Evolutionary conservation across 2,329 filamentous ascomycete genomes (phyloP).

Genomic region (Alternaria sp.): DNA sequence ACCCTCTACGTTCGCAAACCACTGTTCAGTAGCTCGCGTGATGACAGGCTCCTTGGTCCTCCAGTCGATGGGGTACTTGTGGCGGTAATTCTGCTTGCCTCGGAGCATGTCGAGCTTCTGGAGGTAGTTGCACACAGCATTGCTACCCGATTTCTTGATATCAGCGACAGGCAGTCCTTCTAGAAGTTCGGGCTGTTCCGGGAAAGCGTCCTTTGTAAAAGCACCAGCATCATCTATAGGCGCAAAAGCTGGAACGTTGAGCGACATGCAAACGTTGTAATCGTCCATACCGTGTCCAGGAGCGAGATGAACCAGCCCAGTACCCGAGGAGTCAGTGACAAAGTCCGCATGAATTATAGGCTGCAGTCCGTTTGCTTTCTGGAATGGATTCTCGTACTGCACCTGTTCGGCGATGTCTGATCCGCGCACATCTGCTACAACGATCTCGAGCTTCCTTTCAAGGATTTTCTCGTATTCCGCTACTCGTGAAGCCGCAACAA

Average conservation of each 20-base stretch:
- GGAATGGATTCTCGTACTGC: conserved; percentile 75
- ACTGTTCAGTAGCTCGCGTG: conserved; percentile 90
- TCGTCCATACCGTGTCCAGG: conserved; percentile 98
- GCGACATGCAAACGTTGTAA: conserved; percentile 78
- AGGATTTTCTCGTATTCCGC: conserved; percentile 56
- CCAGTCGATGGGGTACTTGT: conserved; percentile 99
- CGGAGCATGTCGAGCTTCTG: conserved; percentile 64
- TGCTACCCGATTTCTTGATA: conserved; percentile 63
- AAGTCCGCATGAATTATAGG: conserved; percentile 85
- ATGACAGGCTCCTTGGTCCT: conserved; percentile 92
- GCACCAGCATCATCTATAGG: conserved; percentile 83
- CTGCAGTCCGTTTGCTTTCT: conserved; percentile 66
- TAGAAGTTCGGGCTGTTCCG: conserved; percentile 72
- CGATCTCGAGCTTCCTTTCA: conserved; percentile 53
- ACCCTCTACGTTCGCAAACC: conserved; percentile 90
- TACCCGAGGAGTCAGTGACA: conserved; percentile 88
- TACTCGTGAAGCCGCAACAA: conserved; percentile 77
- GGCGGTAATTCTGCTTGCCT: conserved; percentile 73
- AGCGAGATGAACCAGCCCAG: conserved; percentile 92
- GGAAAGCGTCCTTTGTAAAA: conserved; percentile 82
- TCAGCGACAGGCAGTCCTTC: conserved; percentile 75
- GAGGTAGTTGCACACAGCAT: conserved; percentile 74
- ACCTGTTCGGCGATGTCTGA: conserved; percentile 68
- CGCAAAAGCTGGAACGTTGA: conserved; percentile 76
- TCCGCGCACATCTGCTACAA: conserved; percentile 68